Evolutionary conservation across 2,329 filamentous ascomycete species (phyloP).

Genomic region (Clonostachys chloroleuca): DNA sequence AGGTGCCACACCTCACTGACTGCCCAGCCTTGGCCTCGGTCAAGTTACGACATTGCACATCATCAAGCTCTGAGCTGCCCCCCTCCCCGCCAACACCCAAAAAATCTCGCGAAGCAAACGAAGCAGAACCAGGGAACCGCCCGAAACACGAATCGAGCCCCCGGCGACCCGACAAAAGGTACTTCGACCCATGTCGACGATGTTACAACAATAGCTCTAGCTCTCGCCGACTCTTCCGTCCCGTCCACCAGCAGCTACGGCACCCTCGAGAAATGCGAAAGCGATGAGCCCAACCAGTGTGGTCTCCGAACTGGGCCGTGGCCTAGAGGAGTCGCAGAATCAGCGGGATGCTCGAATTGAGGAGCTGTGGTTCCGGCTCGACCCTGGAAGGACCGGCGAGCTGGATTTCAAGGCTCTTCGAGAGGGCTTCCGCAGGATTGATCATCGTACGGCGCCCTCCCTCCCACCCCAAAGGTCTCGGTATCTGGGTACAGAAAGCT

Average conservation of each 20-base stretch:
- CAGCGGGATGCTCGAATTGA: constrained; percentile 78
- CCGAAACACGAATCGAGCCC: no score
- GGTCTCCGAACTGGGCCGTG: constrained; percentile 50
- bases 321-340: constrained; percentile 72
- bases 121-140: no score
- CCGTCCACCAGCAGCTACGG: constrained; percentile 2
- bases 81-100: no score
- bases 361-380: constrained; percentile 78
- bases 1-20: no score
- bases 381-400: constrained; percentile 70
- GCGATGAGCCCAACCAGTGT: constrained; percentile 38
- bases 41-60: no score
- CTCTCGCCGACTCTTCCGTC: background rate
- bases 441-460: constrained; percentile 69
- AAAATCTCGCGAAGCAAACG: no score
- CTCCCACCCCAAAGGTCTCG: background rate
- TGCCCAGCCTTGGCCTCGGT: no score
- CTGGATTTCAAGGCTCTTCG: constrained; percentile 82
- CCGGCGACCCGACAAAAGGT: no score
- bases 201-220: background rate
- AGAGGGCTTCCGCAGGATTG: constrained; percentile 80
- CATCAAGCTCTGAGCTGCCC: no score
- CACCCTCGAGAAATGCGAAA: constrained; percentile 24
- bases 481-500: background rate
- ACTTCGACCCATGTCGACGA: background rate